phyloP scores from a whole-genome alignment of 164 flowering plant genomes.

The Macadamia integrifolia region DNA sequence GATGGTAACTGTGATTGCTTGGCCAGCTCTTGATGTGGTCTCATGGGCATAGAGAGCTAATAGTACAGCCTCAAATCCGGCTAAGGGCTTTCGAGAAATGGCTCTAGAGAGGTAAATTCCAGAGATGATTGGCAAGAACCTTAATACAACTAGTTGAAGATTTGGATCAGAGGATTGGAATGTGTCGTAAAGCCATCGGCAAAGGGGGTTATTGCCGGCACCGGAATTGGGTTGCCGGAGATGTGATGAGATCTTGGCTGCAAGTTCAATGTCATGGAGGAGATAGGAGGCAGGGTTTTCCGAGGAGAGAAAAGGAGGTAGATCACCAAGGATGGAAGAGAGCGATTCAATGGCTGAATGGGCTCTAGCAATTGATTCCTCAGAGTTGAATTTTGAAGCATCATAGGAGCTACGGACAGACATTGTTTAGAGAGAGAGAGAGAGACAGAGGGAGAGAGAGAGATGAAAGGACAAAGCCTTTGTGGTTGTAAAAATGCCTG shows the following conservation, averaged over 20 bases:
- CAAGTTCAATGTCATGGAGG: conserved; percentile 46
- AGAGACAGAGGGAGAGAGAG: background rate
- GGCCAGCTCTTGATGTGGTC: conserved; percentile 51
- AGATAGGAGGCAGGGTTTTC: conserved; percentile 38
- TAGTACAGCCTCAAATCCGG: conserved; percentile 86
- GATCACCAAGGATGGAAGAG: conserved; percentile 29
- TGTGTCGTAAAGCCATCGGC: conserved; percentile 94
- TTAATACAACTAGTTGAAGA: conserved; percentile 71
- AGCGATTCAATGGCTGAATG: conserved; percentile 46
- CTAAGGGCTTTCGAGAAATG: conserved; percentile 38
- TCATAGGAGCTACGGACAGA: conserved; percentile 3
- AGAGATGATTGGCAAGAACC: conserved; percentile 61
- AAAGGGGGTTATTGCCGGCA: conserved; percentile 70
- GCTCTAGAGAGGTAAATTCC: conserved; percentile 74
- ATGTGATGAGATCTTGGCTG: conserved; percentile 42
- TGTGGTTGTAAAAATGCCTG: no score
- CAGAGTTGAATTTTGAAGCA: conserved; percentile 4
- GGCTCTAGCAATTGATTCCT: conserved; percentile 20
- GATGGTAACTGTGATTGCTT: conserved; percentile 46
- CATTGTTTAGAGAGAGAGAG: conserved; percentile 8
- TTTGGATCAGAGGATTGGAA: conserved; percentile 67
- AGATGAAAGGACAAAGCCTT: no score
- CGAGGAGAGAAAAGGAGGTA: conserved; percentile 39
- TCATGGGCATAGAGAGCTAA: conserved; percentile 74
- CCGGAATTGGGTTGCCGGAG: conserved; percentile 72